Evolutionary conservation across 371 early-diverging fungal species (phyloP).

Genomic region (Mucor irregularis): DNA sequence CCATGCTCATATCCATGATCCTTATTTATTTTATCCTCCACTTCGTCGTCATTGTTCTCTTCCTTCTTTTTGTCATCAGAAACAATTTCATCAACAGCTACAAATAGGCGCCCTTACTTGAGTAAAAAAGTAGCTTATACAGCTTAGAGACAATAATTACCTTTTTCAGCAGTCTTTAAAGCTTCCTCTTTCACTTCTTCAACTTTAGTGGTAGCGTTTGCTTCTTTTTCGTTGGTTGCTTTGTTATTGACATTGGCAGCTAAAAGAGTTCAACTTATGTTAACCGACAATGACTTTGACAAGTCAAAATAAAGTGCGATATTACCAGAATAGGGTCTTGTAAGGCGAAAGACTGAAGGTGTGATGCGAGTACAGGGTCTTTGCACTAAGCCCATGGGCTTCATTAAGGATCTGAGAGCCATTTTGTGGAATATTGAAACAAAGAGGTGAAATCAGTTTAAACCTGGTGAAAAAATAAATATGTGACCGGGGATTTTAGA

Average conservation of each 20-base stretch:
- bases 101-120: background rate
- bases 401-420: slow-evolving; percentile 18
- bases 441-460: slow-evolving; percentile 1
- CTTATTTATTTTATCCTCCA: slow-evolving; percentile 1
- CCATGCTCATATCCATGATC: slow-evolving; percentile 27
- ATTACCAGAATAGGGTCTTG: slow-evolving; percentile 18
- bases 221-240: background rate
- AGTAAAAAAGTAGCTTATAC: background rate
- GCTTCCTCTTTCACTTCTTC: background rate
- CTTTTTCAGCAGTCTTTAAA: slow-evolving; percentile 2
- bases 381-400: slow-evolving; percentile 4
- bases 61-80: slow-evolving; percentile 1
- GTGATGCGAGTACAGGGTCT: background rate
- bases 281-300: too few relatives aligned
- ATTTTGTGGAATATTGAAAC: background rate
- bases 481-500: slow-evolving; percentile 10
- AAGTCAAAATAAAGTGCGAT: background rate
- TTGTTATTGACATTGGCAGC: background rate
- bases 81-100: background rate
- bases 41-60: background rate
- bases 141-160: background rate
- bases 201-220: background rate
- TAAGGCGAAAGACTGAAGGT: slow-evolving; percentile 2
- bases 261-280: too few relatives aligned
- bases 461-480: background rate